Evolutionary conservation across 805 yeast species (phyloP), one percentile per base, ranked within the genome.

Genomic region (Candida arabinofermentans): DNA sequence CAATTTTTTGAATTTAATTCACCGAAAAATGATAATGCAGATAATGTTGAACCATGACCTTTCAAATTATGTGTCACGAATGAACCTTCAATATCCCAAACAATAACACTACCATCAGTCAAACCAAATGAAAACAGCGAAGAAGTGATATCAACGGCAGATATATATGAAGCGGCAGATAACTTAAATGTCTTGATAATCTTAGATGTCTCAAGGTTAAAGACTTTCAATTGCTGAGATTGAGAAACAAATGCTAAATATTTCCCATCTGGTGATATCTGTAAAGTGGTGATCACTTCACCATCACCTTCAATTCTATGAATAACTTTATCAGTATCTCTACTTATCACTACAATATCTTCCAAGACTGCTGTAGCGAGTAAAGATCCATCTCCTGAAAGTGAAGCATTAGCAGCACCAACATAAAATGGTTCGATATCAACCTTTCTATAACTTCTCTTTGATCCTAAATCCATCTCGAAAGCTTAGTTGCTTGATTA

Each of bases 101-200:
- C 95, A 34, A 86, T 81, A 14, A 90, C 84, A 32, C 81, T 75
- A 36, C 99, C 98, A 62, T 93, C 99, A 1, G 97, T 85, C 36
- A 95, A 89, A 30, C 99, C 99, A 57, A 93, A 81, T 16, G 96
- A 95, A 55, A 90, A 77, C 27, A 93, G 69, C 3, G 96, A 80
- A 2, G 95, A 83, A 0, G 97, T 87, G 3, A 75, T 59, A 62
- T 93, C 99, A 18, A 77, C 77, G 9, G 83, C 71, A 34, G 88
- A 74, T 9, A 88, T 82, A 61, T 86, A 86, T 2, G 86, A 84
- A 1, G 97, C 96, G 1, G 96, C 83, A 2, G 87, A 67, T 34
- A 85, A 59, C 58, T 77, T 83, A 65, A 74, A 72, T 13, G 70
- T 66, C 55, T 78, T 79, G 43, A 69, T 58, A 41, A 79, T 57